Evolutionary conservation across 148 eudicot genomes (phyloP), one percentile per base, ranked within the genome.

Genomic region (Dysphania ambrosioides): DNA sequence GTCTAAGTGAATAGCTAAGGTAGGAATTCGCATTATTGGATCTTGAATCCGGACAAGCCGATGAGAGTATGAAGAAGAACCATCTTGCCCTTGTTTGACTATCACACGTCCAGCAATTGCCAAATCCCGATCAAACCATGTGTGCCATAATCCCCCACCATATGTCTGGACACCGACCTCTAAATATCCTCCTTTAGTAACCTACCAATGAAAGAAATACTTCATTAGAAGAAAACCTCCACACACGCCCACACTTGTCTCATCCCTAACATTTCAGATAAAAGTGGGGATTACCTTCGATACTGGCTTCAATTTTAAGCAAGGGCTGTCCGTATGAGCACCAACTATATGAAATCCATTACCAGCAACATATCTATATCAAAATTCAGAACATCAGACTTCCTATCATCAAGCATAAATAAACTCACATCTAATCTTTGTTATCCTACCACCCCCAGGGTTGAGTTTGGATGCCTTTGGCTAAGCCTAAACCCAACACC

Each of bases 261-360:
- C n/a, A n/a, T n/a, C n/a, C n/a, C n/a, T n/a, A n/a, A n/a, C n/a
- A n/a, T n/a, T n/a, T n/a, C 32, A 15, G 18, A 71, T 15, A 42
- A 55, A 35, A 60, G 21, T 1, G 44, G 23, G 23, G 35, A 47
- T 71, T 83, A 95, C 99, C 99, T 95, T 90, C 32, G 99, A 86
- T 75, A 85, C 82, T 6, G 99, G 99, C 88, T 92, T 95, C 77
- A 95, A 57, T 80, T 92, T 95, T 80, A 95, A 77, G 77, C 99
- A 95, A 57, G 99, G 99, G 80, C 99, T 95, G 74, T 95, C 99
- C 1, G 99, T 95, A 78, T 95, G 97, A 78, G 99, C 99, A 79
- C 97, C 99, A 70, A 95, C 79, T 47, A 92, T 83, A 75, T 87
- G 85, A 72, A 92, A 83, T 68, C 99, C 97, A 80, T 95, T 92